Evolutionary conservation across 208 protist species (phyloP), one percentile per base, ranked within the genome.

Genomic region (Tritrichomonas musculus): DNA sequence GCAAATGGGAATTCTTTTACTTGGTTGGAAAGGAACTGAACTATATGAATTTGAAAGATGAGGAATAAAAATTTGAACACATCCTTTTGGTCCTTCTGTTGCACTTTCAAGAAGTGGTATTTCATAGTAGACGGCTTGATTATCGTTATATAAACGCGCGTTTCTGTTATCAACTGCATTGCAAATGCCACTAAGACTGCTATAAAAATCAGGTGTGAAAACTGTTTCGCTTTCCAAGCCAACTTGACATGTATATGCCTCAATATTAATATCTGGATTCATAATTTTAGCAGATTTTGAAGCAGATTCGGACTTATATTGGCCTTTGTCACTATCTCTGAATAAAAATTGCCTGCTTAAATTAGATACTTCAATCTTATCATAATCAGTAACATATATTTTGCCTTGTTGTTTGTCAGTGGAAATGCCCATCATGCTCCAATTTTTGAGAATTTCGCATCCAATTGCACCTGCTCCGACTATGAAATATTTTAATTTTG

Each of bases 131-230:
- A 99, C 96, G 94, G 93, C 94, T 39, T 95, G 94, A 44, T 94
- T 82, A 93, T 96, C 95, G 64, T 95, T 93, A 93, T 96, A 97
- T 25, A 94, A 60, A 22, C 96, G 64, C 39, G 96, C 95, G 50
- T 95, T 47, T 36, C 97, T 94, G 95, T 99, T 99, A 96, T 99
- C 99, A 11, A 99, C 96, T 27, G 99, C 99, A 95, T 99, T 99
- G 88, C 97, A 96, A 4, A 99, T 97, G 55, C 97, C 95, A 64
- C 97, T 94, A 77, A 99, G 97, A 0, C 30, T 60, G 0, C 95
- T 94, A 96, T 97, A 99, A 94, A 99, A 99, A 0, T 95, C 92
- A 94, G 99, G 98, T 93, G 97, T 97, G 95, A 93, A 96, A 36
- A 96, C 64, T 14, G 95, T 95, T 95, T 99, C 98, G 65, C 98